phyloP scores from a whole-genome alignment of 129 eudicot species.

The Pseudognaphalium luteoalbum region DNA sequence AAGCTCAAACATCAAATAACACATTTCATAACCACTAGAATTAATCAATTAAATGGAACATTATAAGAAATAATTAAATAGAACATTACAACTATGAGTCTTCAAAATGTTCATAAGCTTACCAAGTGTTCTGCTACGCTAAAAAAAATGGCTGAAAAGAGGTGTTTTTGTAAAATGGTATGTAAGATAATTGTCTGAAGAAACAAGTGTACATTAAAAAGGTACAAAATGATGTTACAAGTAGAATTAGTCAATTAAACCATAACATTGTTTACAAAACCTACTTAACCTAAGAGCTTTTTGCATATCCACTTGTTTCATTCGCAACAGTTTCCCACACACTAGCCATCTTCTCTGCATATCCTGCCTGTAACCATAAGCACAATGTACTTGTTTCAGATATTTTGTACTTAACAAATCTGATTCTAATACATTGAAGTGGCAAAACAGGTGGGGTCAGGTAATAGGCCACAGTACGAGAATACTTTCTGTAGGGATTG shows the following conservation, averaged over 20 bases:
- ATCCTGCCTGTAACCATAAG: conserved; percentile 71
- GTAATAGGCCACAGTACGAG: no score
- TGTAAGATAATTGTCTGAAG: conserved; percentile 20
- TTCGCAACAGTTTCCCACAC: conserved; percentile 87
- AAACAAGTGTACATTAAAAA: conserved; percentile 35
- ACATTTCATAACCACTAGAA: no score
- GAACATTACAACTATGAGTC: not conserved
- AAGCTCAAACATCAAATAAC: conserved; percentile 24
- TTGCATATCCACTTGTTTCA: conserved; percentile 75
- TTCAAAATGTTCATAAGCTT: conserved; percentile 6
- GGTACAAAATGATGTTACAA: conserved; percentile 32
- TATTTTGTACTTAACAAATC: not conserved
- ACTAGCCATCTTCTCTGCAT: conserved; percentile 92
- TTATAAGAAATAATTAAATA: conserved; percentile 2
- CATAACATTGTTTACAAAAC: conserved; percentile 35
- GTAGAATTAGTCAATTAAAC: conserved; percentile 20
- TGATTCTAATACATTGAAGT: no score
- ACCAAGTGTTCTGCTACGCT: conserved; percentile 16
- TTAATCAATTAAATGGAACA: not conserved
- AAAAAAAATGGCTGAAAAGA: conserved; percentile 18
- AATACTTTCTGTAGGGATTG: not conserved
- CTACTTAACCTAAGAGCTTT: conserved; percentile 35
- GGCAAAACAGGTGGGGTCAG: no score
- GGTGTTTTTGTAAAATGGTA: conserved; percentile 17
- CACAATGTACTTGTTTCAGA: conserved; percentile 1